A percentile compares a stretch with the other conserved stretches of the same genome.
These are phyloP conservation scores for Gryganskiella cystojenkinii DNA, from an alignment of 192 early-diverging fungal species.

Conservation along the genomic window DNA sequence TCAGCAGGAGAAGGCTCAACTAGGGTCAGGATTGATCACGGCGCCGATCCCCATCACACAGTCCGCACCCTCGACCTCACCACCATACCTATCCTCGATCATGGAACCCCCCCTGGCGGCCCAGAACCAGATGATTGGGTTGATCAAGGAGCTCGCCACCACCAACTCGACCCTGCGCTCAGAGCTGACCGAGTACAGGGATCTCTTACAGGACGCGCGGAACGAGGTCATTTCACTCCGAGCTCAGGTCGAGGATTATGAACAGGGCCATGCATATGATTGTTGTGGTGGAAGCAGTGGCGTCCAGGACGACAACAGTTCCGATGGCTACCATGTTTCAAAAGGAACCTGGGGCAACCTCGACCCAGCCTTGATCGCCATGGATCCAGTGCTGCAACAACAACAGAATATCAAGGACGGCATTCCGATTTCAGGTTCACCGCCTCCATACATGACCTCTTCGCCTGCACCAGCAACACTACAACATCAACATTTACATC, in stretches of 20 bases:
- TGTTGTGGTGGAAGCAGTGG: conserved; percentile 35
- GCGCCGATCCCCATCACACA: conserved; percentile 26
- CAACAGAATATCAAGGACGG: background rate
- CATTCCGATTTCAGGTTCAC: conserved; percentile 5
- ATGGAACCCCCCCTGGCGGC: conserved; percentile 45
- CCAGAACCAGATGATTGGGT: conserved; percentile 55
- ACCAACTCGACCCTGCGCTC: conserved; percentile 61
- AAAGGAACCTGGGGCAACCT: conserved; percentile 4
- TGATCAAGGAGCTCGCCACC: conserved; percentile 67
- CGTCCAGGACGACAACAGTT: conserved; percentile 1
- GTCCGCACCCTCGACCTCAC: conserved; percentile 21
- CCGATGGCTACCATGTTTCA: background rate
- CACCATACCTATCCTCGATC: conserved; percentile 24
- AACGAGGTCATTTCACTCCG: conserved; percentile 57
- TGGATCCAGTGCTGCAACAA: conserved; percentile 1
- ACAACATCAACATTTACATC: conserved; percentile 40
- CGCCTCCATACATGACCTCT: conserved; percentile 42
- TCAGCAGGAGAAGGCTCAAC: conserved; percentile 33
- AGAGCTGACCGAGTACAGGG: conserved; percentile 59
- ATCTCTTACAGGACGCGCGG: conserved; percentile 55
- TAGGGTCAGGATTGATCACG: too few relatives aligned
- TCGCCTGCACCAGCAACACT: conserved; percentile 8
- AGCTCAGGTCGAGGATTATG: conserved; percentile 56
- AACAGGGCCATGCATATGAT: conserved; percentile 39
- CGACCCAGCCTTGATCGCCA: background rate